Evolutionary conservation across 1,284 basidiomycete species (phyloP).

Genomic region (Tremellales sp.): DNA sequence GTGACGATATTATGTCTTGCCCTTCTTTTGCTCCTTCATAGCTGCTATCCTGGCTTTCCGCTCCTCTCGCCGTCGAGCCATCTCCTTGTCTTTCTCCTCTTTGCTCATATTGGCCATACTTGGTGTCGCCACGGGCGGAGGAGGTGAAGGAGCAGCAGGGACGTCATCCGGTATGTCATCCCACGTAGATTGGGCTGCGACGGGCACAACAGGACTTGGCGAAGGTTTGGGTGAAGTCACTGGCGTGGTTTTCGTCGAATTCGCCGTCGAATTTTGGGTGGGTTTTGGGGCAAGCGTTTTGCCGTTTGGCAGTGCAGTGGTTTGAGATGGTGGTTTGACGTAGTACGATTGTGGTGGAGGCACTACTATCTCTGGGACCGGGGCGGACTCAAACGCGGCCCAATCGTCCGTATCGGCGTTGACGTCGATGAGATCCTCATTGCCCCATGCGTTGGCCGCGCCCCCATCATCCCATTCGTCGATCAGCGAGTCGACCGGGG

Average conservation of each 20-base stretch:
- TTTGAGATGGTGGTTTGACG: constrained; percentile 7
- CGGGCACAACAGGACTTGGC: constrained; percentile 2
- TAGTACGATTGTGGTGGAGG: constrained; percentile 38
- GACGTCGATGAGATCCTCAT: constrained; percentile 76
- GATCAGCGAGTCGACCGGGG: constrained; percentile 58
- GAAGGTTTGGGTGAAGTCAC: constrained; percentile 1
- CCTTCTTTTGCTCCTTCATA: constrained; percentile 47
- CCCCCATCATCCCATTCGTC: constrained; percentile 54
- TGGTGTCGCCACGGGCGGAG: constrained; percentile 20
- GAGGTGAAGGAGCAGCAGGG: constrained; percentile 12
- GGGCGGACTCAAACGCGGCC: constrained; percentile 81
- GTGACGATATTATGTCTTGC: constrained; percentile 10
- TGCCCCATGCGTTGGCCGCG: constrained; percentile 61
- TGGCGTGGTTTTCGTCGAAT: background rate
- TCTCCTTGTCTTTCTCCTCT: constrained; percentile 83
- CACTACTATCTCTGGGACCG: constrained; percentile 33
- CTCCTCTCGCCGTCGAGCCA: constrained; percentile 82
- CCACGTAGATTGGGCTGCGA: constrained; percentile 16
- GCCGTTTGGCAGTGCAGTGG: constrained; percentile 8
- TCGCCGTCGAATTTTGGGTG: constrained; percentile 5
- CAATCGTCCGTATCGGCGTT: constrained; percentile 88
- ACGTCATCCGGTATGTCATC: constrained; percentile 20
- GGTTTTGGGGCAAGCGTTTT: constrained; percentile 5
- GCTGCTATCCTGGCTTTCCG: constrained; percentile 57
- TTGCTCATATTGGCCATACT: constrained; percentile 58